These are phyloP conservation scores for Centrapalus pauciflorus DNA, from an alignment of 129 eudicot genomes.

Conservation along the genomic window DNA sequence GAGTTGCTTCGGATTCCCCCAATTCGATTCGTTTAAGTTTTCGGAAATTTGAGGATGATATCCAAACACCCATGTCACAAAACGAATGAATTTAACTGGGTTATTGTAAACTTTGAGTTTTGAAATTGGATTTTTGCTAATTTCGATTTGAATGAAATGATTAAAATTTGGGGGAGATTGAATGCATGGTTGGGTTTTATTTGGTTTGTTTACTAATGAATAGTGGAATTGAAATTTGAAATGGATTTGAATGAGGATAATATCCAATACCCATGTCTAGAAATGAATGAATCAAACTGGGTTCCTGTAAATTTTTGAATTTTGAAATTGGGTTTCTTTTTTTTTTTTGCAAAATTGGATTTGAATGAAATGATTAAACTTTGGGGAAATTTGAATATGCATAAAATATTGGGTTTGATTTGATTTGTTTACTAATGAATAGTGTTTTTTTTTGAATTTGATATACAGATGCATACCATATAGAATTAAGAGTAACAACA, in stretches of 20 bases:
- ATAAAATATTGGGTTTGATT: neutral
- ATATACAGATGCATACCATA: slow-evolving; percentile 79
- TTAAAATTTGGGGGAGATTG: neutral
- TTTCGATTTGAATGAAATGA: too few relatives aligned
- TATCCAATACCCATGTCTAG: neutral
- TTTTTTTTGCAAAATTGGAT: neutral
- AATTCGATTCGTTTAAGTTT: neutral
- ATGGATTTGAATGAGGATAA: neutral
- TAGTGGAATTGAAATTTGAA: too few relatives aligned
- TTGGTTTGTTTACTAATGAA: slow-evolving; percentile 9
- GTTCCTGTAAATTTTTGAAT: too few relatives aligned
- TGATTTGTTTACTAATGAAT: slow-evolving; percentile 13
- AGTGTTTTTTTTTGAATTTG: slow-evolving; percentile 5
- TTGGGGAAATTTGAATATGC: neutral
- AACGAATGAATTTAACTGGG: neutral
- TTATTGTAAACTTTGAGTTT: neutral
- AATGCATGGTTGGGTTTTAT: neutral
- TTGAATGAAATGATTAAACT: neutral
- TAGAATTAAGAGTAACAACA: slow-evolving; percentile 32
- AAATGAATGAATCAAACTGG: neutral
- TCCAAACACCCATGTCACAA: too few relatives aligned
- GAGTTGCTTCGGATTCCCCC: too few relatives aligned
- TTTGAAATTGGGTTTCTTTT: neutral
- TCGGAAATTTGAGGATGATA: neutral
- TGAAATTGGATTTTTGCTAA: neutral